Percentiles rank a stretch among this genome's conserved stretches.
These are phyloP conservation scores for Aphanoascus verrucosus DNA, from an alignment of 2,329 filamentous ascomycete genomes.

Conservation along the genomic window DNA sequence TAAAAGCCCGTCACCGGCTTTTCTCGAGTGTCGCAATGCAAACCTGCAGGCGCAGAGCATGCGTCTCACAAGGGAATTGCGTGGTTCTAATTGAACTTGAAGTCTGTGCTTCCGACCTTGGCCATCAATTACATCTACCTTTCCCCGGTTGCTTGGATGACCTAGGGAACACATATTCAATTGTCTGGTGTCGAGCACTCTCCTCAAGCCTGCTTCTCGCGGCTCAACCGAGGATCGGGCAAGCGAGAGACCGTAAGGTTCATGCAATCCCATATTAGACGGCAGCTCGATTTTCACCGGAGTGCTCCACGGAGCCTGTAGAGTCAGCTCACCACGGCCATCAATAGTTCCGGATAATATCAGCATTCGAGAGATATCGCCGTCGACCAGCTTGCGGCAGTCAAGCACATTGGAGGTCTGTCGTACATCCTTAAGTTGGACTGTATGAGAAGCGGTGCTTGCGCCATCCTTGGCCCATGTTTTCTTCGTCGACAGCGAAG, in stretches of 20 bases:
- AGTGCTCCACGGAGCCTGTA: slow-evolving; percentile 66
- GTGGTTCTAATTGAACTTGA: slow-evolving; percentile 56
- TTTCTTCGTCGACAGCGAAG: slow-evolving; percentile 15
- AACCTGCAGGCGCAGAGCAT: slow-evolving; percentile 54
- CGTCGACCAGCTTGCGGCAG: slow-evolving; percentile 60
- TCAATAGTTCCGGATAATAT: slow-evolving; percentile 56
- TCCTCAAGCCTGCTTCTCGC: slow-evolving; percentile 42
- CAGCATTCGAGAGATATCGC: slow-evolving; percentile 55
- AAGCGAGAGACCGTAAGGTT: slow-evolving; percentile 50
- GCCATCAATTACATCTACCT: slow-evolving; percentile 57
- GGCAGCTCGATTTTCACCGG: slow-evolving; percentile 58
- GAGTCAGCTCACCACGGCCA: slow-evolving; percentile 55
- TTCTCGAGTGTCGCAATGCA: slow-evolving; percentile 48
- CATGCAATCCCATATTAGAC: slow-evolving; percentile 46
- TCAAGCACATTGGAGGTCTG: slow-evolving; percentile 60
- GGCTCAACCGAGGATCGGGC: slow-evolving; percentile 41
- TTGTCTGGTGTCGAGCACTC: slow-evolving; percentile 37
- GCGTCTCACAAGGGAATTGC: slow-evolving; percentile 50
- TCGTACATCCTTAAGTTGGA: slow-evolving; percentile 35
- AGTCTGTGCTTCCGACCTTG: slow-evolving; percentile 54
- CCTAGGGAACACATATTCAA: slow-evolving; percentile 43
- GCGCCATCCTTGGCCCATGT: slow-evolving; percentile 11
- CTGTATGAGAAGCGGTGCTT: slow-evolving; percentile 3
- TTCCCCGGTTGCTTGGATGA: slow-evolving; percentile 48
- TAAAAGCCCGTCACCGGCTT: slow-evolving; percentile 50